Conservation (phyloP, 306 rosid species). For the Ziziphus jujuba region DNA sequence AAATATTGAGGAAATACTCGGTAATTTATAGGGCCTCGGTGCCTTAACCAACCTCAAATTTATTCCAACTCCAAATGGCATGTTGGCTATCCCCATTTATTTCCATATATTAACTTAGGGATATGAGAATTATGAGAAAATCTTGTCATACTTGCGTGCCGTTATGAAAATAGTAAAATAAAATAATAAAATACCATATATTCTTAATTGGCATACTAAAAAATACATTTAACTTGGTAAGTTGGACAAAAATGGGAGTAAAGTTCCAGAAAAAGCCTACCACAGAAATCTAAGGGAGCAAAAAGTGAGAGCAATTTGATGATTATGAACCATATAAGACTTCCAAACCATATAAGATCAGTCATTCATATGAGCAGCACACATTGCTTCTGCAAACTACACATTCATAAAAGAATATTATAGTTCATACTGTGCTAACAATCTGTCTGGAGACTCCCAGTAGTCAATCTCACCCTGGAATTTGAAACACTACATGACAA, state of each 20-base stretch:
- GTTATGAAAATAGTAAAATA: too few relatives aligned
- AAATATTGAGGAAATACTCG: neutral
- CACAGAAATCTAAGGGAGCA: neutral
- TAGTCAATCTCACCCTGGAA: too few relatives aligned
- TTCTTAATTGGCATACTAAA: slow-evolving; percentile 3
- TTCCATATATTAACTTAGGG: neutral
- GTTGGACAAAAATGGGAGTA: neutral
- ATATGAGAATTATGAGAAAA: slow-evolving; percentile 4
- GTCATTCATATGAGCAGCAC: too few relatives aligned
- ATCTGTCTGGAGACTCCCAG: too few relatives aligned
- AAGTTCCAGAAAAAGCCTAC: neutral
- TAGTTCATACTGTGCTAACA: too few relatives aligned
- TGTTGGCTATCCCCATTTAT: neutral
- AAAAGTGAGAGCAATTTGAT: neutral
- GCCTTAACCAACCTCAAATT: slow-evolving; percentile 4
- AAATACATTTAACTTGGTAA: neutral
- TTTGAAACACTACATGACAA: too few relatives aligned
- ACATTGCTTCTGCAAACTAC: too few relatives aligned
- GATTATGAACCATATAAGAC: neutral
- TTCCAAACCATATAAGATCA: neutral
- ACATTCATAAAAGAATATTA: too few relatives aligned
- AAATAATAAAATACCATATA: neutral
- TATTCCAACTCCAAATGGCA: neutral
- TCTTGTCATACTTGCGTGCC: neutral
- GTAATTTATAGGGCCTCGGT: slow-evolving; percentile 4